Evolutionary conservation across 2,329 filamentous ascomycete genomes (phyloP).

Genomic region (Exophiala oligosperma): DNA sequence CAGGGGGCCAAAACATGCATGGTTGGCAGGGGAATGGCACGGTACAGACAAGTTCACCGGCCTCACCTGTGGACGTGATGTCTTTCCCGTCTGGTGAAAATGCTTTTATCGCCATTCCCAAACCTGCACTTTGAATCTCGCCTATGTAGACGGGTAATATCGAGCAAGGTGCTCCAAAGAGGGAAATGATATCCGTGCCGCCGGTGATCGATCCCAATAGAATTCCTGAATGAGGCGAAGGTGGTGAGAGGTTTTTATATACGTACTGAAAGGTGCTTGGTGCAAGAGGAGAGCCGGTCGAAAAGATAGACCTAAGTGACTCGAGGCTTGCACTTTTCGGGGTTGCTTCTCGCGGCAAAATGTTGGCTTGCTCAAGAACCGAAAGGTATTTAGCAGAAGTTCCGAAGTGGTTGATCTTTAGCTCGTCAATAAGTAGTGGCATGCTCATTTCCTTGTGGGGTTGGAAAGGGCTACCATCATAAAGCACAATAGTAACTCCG

Average conservation of each 20-base stretch:
- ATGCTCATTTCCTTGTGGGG: slow-evolving; percentile 78
- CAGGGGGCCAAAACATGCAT: slow-evolving; percentile 75
- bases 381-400: slow-evolving; percentile 94
- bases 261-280: slow-evolving; percentile 92
- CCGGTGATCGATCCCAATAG: slow-evolving; percentile 93
- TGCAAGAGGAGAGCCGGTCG: slow-evolving; percentile 86
- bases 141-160: slow-evolving; percentile 70
- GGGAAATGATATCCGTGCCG: slow-evolving; percentile 92
- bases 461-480: slow-evolving; percentile 88
- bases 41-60: slow-evolving; percentile 86
- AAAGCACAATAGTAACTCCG: slow-evolving; percentile 81
- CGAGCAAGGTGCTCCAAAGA: slow-evolving; percentile 84
- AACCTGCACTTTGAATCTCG: slow-evolving; percentile 74
- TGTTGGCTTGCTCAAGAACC: slow-evolving; percentile 75
- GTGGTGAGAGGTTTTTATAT: slow-evolving; percentile 59
- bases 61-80: slow-evolving; percentile 62
- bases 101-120: slow-evolving; percentile 72
- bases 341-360: slow-evolving; percentile 59
- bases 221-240: slow-evolving; percentile 68
- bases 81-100: slow-evolving; percentile 59
- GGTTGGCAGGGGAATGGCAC: slow-evolving; percentile 89
- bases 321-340: slow-evolving; percentile 41
- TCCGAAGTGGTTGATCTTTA: slow-evolving; percentile 87
- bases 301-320: slow-evolving; percentile 80
- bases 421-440: slow-evolving; percentile 75